Conservation (phyloP, 164 flowering plant species). For the Cinnamomum chago region DNA sequence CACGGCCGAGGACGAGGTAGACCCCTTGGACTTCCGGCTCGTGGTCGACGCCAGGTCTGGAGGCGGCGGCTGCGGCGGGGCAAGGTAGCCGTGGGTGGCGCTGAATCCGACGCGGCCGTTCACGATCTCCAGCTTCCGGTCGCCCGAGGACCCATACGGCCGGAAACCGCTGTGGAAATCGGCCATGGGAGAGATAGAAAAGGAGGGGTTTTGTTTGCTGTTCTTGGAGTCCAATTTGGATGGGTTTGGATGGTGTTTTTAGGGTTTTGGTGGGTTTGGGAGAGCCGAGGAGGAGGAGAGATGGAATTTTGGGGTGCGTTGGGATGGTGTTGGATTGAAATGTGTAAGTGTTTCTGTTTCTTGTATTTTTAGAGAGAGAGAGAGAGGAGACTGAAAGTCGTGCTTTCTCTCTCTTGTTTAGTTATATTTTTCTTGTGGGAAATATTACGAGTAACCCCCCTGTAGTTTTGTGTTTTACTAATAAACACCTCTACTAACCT, state of each 20-base stretch:
- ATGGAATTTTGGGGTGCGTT: not conserved
- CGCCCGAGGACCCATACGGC: constrained; percentile 11
- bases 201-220: not conserved
- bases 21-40: not conserved
- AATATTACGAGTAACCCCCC: too few species aligned
- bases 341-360: not conserved
- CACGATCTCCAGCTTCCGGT: constrained; percentile 45
- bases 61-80: constrained; percentile 21
- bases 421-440: too few species aligned
- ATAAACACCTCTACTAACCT: too few species aligned
- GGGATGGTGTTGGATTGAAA: not conserved
- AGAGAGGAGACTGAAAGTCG: not conserved
- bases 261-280: not conserved
- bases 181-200: constrained; percentile 20
- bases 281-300: not conserved
- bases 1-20: constrained; percentile 16
- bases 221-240: not conserved
- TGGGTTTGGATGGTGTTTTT: not conserved
- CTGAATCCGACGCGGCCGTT: constrained; percentile 36
- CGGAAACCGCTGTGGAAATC: constrained; percentile 19
- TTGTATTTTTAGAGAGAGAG: not conserved
- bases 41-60: constrained; percentile 4
- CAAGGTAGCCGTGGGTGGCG: constrained; percentile 20
- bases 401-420: too few species aligned
- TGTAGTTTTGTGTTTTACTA: too few species aligned